Percentiles rank a stretch among this genome's conserved stretches.
phyloP scores from a whole-genome alignment of 2,329 filamentous ascomycete genomes.

The Pseudopithomyces maydicus region DNA sequence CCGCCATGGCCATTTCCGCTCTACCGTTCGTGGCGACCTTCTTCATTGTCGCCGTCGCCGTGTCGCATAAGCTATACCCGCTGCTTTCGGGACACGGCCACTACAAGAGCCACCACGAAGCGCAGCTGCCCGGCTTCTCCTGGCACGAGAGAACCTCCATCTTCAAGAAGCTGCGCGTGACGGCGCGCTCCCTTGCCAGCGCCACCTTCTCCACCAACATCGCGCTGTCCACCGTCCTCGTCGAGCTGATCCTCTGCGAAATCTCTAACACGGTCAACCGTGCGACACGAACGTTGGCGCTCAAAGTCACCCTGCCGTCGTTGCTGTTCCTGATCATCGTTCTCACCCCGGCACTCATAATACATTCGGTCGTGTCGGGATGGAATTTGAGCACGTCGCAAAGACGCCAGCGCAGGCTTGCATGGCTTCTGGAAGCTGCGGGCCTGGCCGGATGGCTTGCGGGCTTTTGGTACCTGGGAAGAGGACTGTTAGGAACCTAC shows the following conservation, averaged over 20 bases:
- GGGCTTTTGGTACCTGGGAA: conserved; percentile 77
- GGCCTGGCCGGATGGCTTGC: conserved; percentile 73
- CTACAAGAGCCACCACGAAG: conserved; percentile 66
- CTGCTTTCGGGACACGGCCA: conserved; percentile 64
- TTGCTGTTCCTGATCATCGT: conserved; percentile 75
- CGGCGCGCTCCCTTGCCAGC: conserved; percentile 55
- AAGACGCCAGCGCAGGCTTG: conserved; percentile 61
- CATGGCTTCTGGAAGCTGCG: conserved; percentile 67
- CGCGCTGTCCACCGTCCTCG: conserved; percentile 76
- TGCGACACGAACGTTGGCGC: conserved; percentile 68
- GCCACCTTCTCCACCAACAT: conserved; percentile 77
- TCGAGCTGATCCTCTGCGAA: conserved; percentile 81
- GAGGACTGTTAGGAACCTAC: conserved; percentile 62
- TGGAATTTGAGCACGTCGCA: conserved; percentile 66
- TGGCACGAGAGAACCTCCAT: conserved; percentile 29
- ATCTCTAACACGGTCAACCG: conserved; percentile 77
- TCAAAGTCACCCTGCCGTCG: conserved; percentile 71
- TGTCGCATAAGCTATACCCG: conserved; percentile 73
- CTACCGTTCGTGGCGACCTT: conserved; percentile 76
- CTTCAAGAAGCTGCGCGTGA: conserved; percentile 45
- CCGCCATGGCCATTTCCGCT: conserved; percentile 63
- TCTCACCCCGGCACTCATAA: conserved; percentile 78
- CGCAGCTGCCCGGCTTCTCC: conserved; percentile 57
- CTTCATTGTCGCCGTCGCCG: conserved; percentile 63
- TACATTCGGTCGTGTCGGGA: conserved; percentile 69